phyloP scores from a whole-genome alignment of 1,284 basidiomycete species.

The Malassezia furfur region DNA sequence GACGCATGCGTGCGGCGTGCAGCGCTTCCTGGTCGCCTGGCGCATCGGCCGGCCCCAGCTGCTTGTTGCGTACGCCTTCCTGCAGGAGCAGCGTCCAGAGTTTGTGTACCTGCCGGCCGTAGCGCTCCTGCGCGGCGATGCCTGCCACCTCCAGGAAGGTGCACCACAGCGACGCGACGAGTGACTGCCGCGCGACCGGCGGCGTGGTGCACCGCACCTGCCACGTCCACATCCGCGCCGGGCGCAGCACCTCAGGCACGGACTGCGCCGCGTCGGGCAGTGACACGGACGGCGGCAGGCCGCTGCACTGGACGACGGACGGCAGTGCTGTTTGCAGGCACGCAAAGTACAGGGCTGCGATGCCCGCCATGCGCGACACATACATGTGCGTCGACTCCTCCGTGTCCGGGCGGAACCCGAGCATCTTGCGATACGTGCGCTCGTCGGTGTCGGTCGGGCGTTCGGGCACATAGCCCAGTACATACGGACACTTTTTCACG shows the following conservation, averaged over 20 bases:
- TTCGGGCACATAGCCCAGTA: conserved; percentile 51
- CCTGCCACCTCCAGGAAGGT: conserved; percentile 41
- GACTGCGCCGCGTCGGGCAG: not conserved
- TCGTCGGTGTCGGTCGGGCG: conserved; percentile 46
- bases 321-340: conserved; percentile 54
- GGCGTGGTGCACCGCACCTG: conserved; percentile 31
- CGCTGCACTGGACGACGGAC: conserved; percentile 9
- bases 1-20: conserved; percentile 32
- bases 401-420: conserved; percentile 57
- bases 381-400: conserved; percentile 58
- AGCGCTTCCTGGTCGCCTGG: conserved; percentile 20
- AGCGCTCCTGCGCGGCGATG: conserved; percentile 18
- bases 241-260: conserved; percentile 26
- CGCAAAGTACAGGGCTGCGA: conserved; percentile 78
- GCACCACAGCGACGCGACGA: conserved; percentile 37
- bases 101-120: conserved; percentile 36
- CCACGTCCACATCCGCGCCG: conserved; percentile 40
- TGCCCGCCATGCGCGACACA: conserved; percentile 65
- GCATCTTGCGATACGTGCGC: conserved; percentile 58
- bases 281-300: conserved; percentile 9
- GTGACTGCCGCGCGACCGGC: conserved; percentile 27
- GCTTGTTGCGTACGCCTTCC: conserved; percentile 25
- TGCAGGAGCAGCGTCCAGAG: conserved; percentile 27
- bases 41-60: conserved; percentile 21
- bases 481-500: conserved; percentile 64